phyloP scores from a whole-genome alignment of 345 rosid genomes.

The Bruguiera sexangula region DNA sequence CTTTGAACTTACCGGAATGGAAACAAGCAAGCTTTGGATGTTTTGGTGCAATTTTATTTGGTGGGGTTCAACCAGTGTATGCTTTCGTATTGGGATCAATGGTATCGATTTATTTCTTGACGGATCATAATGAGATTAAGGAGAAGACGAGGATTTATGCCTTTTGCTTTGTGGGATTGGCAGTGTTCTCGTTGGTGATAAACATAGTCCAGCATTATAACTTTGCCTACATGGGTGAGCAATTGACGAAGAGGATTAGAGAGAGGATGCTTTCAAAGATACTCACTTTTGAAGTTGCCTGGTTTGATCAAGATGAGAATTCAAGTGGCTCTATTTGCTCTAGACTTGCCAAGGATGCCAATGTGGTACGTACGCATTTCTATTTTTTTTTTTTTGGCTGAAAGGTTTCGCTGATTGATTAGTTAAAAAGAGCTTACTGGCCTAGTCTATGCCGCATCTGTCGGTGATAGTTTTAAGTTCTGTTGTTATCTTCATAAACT shows the following conservation, averaged over 20 bases:
- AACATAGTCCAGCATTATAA: constrained; percentile 33
- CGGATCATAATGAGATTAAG: constrained; percentile 26
- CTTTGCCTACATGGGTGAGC: constrained; percentile 37
- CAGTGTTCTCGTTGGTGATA: constrained; percentile 19
- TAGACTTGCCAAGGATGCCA: constrained; percentile 35
- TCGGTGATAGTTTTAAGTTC: no score
- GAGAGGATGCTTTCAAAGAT: constrained; percentile 35
- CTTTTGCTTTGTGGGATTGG: constrained; percentile 32
- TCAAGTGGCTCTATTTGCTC: constrained; percentile 37
- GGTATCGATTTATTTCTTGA: constrained; percentile 25
- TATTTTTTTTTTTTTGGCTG: background rate
- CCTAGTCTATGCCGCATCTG: no score
- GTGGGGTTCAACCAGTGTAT: constrained; percentile 40
- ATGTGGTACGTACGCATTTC: constrained; percentile 23
- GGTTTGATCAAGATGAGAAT: constrained; percentile 41
- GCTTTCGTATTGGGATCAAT: constrained; percentile 33
- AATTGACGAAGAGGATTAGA: constrained; percentile 33
- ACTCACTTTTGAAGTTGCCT: constrained; percentile 37
- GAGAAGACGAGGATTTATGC: constrained; percentile 31
- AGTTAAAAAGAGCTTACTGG: no score
- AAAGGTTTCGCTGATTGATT: no score
- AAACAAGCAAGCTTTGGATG: constrained; percentile 29
- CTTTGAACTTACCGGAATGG: constrained; percentile 35
- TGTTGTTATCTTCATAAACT: no score
- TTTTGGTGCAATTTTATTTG: constrained; percentile 37